These are phyloP conservation scores for Hymenoscyphus occultus DNA, from an alignment of 2,329 filamentous ascomycete species.

Conservation along the genomic window DNA sequence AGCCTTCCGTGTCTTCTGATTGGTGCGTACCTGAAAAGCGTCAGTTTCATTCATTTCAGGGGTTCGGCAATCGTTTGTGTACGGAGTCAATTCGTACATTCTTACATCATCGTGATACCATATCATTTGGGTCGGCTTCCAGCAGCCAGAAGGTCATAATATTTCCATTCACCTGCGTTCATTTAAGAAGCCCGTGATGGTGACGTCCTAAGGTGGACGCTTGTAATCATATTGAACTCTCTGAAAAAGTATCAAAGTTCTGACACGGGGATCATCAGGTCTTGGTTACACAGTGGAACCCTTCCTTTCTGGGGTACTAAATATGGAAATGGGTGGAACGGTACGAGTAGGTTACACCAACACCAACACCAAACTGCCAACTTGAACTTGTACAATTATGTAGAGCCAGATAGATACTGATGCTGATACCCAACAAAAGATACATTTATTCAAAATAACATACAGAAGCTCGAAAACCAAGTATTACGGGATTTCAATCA, in stretches of 20 bases:
- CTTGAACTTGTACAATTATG: too few relatives aligned
- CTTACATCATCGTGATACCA: not conserved
- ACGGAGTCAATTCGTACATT: not conserved
- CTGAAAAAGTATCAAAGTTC: not conserved
- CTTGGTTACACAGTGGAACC: not conserved
- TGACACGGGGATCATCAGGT: not conserved
- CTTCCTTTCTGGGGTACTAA: not conserved
- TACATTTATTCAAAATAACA: too few relatives aligned
- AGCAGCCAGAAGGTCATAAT: not conserved
- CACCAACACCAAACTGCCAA: too few relatives aligned
- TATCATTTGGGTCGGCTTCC: not conserved
- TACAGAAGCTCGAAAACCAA: not conserved
- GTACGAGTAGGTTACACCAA: too few relatives aligned
- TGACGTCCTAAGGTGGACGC: not conserved
- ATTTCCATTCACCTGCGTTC: not conserved
- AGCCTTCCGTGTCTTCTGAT: too few relatives aligned
- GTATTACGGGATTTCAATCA: not conserved
- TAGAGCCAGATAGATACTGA: too few relatives aligned
- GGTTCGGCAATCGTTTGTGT: not conserved
- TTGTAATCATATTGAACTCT: not conserved
- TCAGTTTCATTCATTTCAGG: conserved; percentile 5
- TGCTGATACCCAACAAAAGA: too few relatives aligned
- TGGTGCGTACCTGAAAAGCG: not conserved
- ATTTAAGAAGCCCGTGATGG: not conserved
- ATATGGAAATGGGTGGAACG: not conserved